A percentile compares a stretch with the other conserved stretches of the same genome.
These are phyloP conservation scores for Aotearoamyces nothofagi DNA, from an alignment of 2,329 filamentous ascomycete species.

Conservation along the genomic window DNA sequence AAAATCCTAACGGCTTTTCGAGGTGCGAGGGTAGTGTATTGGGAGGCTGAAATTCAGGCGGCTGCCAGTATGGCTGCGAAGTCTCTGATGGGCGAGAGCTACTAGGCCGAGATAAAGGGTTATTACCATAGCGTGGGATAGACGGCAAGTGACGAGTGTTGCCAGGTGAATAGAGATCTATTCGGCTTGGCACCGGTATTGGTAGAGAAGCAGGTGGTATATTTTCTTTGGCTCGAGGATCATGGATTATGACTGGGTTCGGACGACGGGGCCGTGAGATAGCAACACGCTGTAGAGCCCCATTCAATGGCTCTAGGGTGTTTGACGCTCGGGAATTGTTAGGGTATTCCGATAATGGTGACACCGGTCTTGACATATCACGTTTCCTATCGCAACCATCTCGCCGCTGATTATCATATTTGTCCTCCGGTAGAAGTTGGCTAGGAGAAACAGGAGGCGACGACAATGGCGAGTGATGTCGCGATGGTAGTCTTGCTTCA, in stretches of 20 bases:
- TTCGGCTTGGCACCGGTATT: conserved; percentile 6
- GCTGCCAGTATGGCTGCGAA: conserved; percentile 25
- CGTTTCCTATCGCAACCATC: neutral
- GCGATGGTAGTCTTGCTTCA: conserved; percentile 8
- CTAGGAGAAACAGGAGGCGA: conserved; percentile 17
- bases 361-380: conserved; percentile 5
- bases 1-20: conserved; percentile 29
- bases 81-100: neutral
- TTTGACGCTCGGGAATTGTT: conserved; percentile 8
- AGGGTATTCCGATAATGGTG: conserved; percentile 11
- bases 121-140: conserved; percentile 9
- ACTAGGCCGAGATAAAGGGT: too few relatives aligned
- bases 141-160: conserved; percentile 8
- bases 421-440: conserved; percentile 7
- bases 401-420: too few relatives aligned
- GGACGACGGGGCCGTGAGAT: conserved; percentile 9
- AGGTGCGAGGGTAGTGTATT: conserved; percentile 15
- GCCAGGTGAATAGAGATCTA: conserved; percentile 8
- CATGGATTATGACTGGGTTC: conserved; percentile 7
- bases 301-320: too few relatives aligned
- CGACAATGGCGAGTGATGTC: conserved; percentile 11
- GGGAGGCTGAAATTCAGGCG: conserved; percentile 27
- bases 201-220: conserved; percentile 3
- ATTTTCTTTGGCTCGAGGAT: conserved; percentile 6
- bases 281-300: too few relatives aligned